A percentile compares a stretch with the other conserved stretches of the same genome.
Evolutionary conservation across 225 moss, liverwort and hornwort species (phyloP).

Genomic region (Neckera pumila): DNA sequence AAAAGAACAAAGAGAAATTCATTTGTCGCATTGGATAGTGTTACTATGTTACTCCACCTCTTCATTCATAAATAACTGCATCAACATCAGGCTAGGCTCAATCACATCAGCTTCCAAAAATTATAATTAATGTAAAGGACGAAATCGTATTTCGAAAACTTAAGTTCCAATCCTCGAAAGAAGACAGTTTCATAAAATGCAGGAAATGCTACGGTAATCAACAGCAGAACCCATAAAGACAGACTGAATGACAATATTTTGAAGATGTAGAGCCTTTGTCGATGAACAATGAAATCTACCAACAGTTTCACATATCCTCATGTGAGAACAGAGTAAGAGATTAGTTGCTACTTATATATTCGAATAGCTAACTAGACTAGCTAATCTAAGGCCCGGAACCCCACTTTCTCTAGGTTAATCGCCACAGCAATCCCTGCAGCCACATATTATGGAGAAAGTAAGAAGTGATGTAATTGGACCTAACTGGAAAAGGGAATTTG

Average conservation of each 20-base stretch:
- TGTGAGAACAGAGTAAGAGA: background rate
- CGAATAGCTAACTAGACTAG: background rate
- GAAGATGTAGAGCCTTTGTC: background rate
- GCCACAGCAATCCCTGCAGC: background rate
- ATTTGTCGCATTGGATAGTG: no score
- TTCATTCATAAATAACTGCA: no score
- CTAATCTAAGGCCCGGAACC: background rate
- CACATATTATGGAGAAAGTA: background rate
- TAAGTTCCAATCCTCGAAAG: background rate
- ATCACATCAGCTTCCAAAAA: background rate
- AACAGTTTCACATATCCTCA: conserved; percentile 1
- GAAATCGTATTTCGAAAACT: background rate
- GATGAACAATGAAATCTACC: background rate
- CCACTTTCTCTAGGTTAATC: background rate
- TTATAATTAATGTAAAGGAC: background rate
- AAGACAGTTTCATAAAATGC: background rate
- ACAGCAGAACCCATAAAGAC: background rate
- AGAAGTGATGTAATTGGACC: background rate
- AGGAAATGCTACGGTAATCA: background rate
- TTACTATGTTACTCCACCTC: no score
- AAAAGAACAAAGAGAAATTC: no score
- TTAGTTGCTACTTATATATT: background rate
- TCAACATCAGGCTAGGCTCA: background rate
- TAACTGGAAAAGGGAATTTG: background rate
- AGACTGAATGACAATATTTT: background rate